A percentile compares a stretch with the other conserved stretches of the same genome.
phyloP scores from a whole-genome alignment of 805 yeast genomes.

The Metschnikowia gruessii region DNA sequence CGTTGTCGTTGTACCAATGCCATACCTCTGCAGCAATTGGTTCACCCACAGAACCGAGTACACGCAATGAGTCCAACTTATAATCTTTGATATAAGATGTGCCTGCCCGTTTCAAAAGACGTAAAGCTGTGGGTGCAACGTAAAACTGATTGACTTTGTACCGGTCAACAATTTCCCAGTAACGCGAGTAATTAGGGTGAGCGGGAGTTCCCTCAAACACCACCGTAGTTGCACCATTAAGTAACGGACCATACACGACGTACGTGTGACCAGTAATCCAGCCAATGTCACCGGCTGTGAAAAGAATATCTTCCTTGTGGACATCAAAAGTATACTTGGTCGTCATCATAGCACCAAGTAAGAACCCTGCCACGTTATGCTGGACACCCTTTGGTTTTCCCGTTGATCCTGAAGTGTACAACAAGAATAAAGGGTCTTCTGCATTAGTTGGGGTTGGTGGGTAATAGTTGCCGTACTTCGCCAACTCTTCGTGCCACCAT shows the following conservation, averaged over 20 bases:
- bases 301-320: constrained; percentile 80
- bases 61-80: constrained; percentile 83
- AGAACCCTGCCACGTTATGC: constrained; percentile 92
- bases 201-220: constrained; percentile 98
- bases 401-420: constrained; percentile 97
- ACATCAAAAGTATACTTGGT: constrained; percentile 93
- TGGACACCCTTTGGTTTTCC: constrained; percentile 98
- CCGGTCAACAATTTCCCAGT: constrained; percentile 93
- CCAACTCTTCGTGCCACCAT: constrained; percentile 93
- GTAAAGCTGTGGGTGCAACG: constrained; percentile 97
- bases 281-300: constrained; percentile 98
- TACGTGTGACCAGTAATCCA: constrained; percentile 99
- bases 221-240: constrained; percentile 82
- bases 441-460: constrained; percentile 86
- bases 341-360: constrained; percentile 87
- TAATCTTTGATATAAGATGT: constrained; percentile 75
- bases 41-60: constrained; percentile 96
- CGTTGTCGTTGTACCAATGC: constrained; percentile 95
- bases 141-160: constrained; percentile 93
- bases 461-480: constrained; percentile 75
- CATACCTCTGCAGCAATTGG: constrained; percentile 97
- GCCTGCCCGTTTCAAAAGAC: constrained; percentile 88
- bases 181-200: constrained; percentile 90
- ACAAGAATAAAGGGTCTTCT: constrained; percentile 93
- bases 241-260: constrained; percentile 90